Conservation (phyloP, 192 early-diverging fungal genomes). For the Endogone sp. region DNA sequence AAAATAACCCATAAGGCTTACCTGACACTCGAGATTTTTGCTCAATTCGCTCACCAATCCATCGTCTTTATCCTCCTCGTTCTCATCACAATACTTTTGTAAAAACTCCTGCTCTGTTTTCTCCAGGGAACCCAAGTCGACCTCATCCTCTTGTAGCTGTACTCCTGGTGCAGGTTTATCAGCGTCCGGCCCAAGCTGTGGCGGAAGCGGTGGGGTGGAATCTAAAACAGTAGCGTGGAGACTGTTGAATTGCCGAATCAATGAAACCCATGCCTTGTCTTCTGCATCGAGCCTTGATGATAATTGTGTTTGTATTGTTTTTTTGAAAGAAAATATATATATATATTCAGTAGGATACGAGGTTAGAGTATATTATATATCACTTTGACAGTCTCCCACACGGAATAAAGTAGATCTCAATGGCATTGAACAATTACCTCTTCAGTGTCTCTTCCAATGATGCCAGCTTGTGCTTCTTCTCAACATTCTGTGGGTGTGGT, state of each 20-base stretch:
- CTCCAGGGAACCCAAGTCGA: conserved; percentile 8
- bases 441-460: conserved; percentile 17
- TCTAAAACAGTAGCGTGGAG: conserved; percentile 11
- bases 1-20: too few relatives aligned
- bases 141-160: neutral
- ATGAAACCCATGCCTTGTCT: conserved; percentile 5
- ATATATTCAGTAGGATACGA: too few relatives aligned
- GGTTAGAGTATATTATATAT: too few relatives aligned
- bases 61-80: conserved; percentile 1
- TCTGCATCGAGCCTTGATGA: conserved; percentile 12
- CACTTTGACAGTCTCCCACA: too few relatives aligned
- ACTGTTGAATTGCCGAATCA: conserved; percentile 4
- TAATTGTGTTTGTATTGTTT: too few relatives aligned
- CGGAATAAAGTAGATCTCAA: too few relatives aligned
- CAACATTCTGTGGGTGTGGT: conserved; percentile 40
- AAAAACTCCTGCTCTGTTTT: conserved; percentile 17
- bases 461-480: conserved; percentile 20
- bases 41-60: neutral
- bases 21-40: conserved; percentile 1
- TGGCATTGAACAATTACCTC: too few relatives aligned
- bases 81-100: conserved; percentile 11
- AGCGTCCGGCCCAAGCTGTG: neutral
- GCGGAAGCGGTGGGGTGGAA: neutral
- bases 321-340: too few relatives aligned
- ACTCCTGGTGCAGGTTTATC: neutral